Evolutionary conservation across 495 filamentous ascomycete genomes (phyloP), one percentile per base, ranked within the genome.

Genomic region (Penicillium manginii): DNA sequence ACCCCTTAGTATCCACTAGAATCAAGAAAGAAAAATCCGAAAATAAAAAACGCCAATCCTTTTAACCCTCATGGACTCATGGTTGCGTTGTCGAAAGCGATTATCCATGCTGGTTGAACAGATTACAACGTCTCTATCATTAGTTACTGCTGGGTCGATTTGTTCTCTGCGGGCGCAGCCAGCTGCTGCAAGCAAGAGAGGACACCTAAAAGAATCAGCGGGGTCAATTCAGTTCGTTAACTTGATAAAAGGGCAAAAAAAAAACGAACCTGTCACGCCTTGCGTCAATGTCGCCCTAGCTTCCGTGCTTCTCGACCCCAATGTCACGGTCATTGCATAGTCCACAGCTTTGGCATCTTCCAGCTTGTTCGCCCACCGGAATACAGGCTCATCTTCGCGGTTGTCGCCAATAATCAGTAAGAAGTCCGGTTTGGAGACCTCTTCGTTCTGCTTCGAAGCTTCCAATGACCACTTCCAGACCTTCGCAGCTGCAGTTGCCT

Each of bases 321-420:
- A 75, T 51, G 86, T 91, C 18, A 96, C 91, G 1, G 91, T 96
- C 62, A 87, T 86, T 7, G 91, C 88, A 54, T 91, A 80, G 33
- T 85, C 71, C 43, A 96, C 79, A 6, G 67, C 71, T 29, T 80
- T 77, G 35, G 75, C 72, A 1, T 74, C 77, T 21, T 77, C 78
- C 26, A 96, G 73, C 32, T 85, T 79, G 72, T 96, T 96, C 26
- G 92, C 93, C 93, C 93, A 97, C 33, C 87, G 89, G 78, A 93
- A 97, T 21, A 96, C 87, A 47, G 91, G 87, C 68, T 97, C 93
- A 63, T 97, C 93, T 57, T 96, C 93, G 7, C 93, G 89, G 43
- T 90, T 89, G 67, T 96, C 91, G 37, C 93, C 93, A 46, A 91
- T 81, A 8, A 94, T 90, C 71, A 96, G 83, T 42, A 97, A 70